phyloP scores from a whole-genome alignment of 208 protist genomes.

The Trypanosoma conorhini region DNA sequence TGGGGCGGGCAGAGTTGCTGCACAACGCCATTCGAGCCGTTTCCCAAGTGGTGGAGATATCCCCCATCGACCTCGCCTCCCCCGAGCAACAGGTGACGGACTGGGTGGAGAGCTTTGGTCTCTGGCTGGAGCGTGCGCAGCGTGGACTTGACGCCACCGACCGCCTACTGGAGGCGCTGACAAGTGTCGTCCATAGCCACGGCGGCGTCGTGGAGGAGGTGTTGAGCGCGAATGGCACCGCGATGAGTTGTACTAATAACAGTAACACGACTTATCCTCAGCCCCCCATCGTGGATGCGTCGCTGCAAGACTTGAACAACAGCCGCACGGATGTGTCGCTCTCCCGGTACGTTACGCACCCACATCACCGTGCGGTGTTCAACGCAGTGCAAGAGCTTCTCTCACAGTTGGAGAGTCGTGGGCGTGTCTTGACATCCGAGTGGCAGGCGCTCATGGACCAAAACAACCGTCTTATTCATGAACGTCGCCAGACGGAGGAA shows the following conservation, averaged over 20 bases:
- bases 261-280: not conserved
- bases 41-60: constrained; percentile 8
- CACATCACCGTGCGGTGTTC: constrained; percentile 18
- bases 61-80: constrained; percentile 14
- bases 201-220: constrained; percentile 40
- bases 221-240: not conserved
- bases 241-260: not conserved
- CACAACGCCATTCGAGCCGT: constrained; percentile 21
- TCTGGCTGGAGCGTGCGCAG: constrained; percentile 8
- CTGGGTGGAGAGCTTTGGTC: constrained; percentile 18
- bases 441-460: constrained; percentile 52
- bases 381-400: constrained; percentile 29
- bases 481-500: constrained; percentile 16
- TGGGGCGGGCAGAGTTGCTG: not conserved
- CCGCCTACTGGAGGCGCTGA: constrained; percentile 43
- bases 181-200: constrained; percentile 35
- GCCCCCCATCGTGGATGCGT: constrained; percentile 23
- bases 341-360: constrained; percentile 12
- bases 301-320: constrained; percentile 38
- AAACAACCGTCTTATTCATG: constrained; percentile 48
- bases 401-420: constrained; percentile 25
- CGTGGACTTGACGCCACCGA: constrained; percentile 9
- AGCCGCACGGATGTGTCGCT: constrained; percentile 21
- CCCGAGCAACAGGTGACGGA: constrained; percentile 2
- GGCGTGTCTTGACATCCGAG: constrained; percentile 31